A percentile compares a stretch with the other conserved stretches of the same genome.
phyloP scores from a whole-genome alignment of 2,329 filamentous ascomycete species.

The Arthroderma uncinatum region DNA sequence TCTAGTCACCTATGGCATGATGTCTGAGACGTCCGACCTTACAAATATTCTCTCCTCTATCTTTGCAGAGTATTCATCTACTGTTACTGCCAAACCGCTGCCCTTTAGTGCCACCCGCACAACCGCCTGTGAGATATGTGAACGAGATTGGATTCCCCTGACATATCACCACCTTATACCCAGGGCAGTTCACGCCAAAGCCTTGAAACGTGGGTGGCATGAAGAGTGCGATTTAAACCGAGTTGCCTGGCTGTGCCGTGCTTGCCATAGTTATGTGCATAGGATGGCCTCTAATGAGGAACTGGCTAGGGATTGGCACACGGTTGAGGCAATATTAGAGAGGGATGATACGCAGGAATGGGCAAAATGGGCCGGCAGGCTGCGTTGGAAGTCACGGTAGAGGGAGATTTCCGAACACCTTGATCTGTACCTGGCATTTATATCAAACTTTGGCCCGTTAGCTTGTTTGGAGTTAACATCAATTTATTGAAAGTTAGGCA shows the following conservation, averaged over 20 bases:
- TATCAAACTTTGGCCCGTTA: background rate
- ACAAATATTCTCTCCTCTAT: slow-evolving; percentile 51
- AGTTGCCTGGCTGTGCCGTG: slow-evolving; percentile 76
- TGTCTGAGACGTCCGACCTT: slow-evolving; percentile 38
- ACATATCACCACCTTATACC: slow-evolving; percentile 83
- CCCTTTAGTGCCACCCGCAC: slow-evolving; percentile 49
- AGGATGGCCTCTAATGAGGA: slow-evolving; percentile 64
- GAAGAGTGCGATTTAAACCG: slow-evolving; percentile 61
- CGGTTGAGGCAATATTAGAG: slow-evolving; percentile 56
- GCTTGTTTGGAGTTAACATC: background rate
- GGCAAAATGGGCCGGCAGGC: slow-evolving; percentile 58
- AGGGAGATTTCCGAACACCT: background rate
- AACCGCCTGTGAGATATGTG: slow-evolving; percentile 63
- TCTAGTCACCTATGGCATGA: slow-evolving; percentile 54
- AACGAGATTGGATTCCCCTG: slow-evolving; percentile 59
- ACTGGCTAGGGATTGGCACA: slow-evolving; percentile 61
- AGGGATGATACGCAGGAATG: slow-evolving; percentile 62
- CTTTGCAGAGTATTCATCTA: slow-evolving; percentile 50
- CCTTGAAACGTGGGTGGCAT: slow-evolving; percentile 68
- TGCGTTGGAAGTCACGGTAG: slow-evolving; percentile 59
- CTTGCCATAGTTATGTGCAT: slow-evolving; percentile 77
- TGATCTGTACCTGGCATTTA: background rate
- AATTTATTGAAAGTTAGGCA: background rate
- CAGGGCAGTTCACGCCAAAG: slow-evolving; percentile 63
- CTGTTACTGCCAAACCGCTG: slow-evolving; percentile 51